Evolutionary conservation across 768 basidiomycete genomes (phyloP).

Genomic region (Lyophyllum atratum): DNA sequence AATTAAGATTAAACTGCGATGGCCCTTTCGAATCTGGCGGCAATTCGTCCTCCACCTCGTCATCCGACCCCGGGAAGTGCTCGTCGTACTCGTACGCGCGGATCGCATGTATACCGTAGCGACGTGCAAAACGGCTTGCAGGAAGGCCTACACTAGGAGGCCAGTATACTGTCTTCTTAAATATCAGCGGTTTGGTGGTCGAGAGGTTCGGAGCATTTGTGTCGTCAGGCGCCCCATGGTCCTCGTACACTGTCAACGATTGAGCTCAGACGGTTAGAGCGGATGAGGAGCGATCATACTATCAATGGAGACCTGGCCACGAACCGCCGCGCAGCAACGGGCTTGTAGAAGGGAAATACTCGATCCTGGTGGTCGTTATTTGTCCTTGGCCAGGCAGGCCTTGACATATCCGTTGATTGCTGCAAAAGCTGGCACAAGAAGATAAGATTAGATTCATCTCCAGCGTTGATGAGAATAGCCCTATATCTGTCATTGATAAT

Average conservation of each 20-base stretch:
- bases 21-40: neutral
- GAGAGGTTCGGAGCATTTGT: slow-evolving; percentile 4
- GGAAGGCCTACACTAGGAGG: neutral
- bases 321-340: no score
- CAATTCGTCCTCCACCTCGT: neutral
- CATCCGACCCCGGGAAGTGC: slow-evolving; percentile 4
- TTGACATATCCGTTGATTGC: neutral
- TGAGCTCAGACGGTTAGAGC: neutral
- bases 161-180: slow-evolving; percentile 1
- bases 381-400: neutral
- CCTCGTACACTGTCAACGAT: slow-evolving; percentile 4
- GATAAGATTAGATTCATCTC: slow-evolving; percentile 11
- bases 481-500: no score
- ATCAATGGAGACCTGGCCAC: neutral
- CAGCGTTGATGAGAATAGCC: neutral
- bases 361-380: neutral
- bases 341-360: neutral
- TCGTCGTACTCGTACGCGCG: slow-evolving; percentile 2
- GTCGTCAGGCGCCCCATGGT: neutral
- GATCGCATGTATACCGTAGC: slow-evolving; percentile 4
- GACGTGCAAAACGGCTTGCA: slow-evolving; percentile 4
- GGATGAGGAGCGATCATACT: neutral
- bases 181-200: slow-evolving; percentile 3
- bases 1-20: neutral
- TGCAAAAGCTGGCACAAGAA: neutral